These are phyloP conservation scores for Actinomucor elegans DNA, from an alignment of 371 early-diverging fungal genomes.

Conservation along the genomic window DNA sequence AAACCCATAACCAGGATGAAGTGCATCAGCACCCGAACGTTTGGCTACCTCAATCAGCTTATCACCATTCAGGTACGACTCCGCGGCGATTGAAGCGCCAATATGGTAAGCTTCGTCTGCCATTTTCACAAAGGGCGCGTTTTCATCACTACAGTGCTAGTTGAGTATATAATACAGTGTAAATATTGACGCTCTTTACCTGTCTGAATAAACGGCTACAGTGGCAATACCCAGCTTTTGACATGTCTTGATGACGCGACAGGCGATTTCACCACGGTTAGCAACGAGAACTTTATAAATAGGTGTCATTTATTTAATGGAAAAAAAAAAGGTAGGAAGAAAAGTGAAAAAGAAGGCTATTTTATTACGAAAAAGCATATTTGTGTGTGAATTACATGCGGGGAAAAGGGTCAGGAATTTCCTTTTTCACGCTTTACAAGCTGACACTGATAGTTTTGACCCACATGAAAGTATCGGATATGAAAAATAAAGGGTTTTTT, in stretches of 20 bases:
- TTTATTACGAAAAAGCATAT: background rate
- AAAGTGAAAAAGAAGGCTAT: background rate
- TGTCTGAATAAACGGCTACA: conserved; percentile 93
- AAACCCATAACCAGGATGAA: conserved; percentile 93
- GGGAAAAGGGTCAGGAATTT: conserved; percentile 13
- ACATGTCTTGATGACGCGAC: conserved; percentile 88
- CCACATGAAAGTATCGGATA: conserved; percentile 7
- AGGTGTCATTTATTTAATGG: background rate
- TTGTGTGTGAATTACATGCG: conserved; percentile 12
- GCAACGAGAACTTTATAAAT: conserved; percentile 95
- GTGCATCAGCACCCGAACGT: conserved; percentile 71
- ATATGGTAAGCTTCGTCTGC: conserved; percentile 80
- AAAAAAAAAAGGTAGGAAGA: conserved; percentile 1
- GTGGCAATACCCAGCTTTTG: conserved; percentile 83
- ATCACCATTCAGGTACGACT: conserved; percentile 70
- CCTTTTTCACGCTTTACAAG: conserved; percentile 14
- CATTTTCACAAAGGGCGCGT: conserved; percentile 80
- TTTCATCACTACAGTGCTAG: conserved; percentile 68
- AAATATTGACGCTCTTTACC: conserved; percentile 32
- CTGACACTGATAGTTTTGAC: background rate
- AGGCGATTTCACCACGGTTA: conserved; percentile 96
- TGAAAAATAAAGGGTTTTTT: conserved; percentile 9
- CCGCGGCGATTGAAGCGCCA: conserved; percentile 70
- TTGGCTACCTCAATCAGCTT: conserved; percentile 63
- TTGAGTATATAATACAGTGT: background rate